Base-by-base conservation (phyloP, 306 rosid genomes). In the Pachyrhizus erosus region DNA sequence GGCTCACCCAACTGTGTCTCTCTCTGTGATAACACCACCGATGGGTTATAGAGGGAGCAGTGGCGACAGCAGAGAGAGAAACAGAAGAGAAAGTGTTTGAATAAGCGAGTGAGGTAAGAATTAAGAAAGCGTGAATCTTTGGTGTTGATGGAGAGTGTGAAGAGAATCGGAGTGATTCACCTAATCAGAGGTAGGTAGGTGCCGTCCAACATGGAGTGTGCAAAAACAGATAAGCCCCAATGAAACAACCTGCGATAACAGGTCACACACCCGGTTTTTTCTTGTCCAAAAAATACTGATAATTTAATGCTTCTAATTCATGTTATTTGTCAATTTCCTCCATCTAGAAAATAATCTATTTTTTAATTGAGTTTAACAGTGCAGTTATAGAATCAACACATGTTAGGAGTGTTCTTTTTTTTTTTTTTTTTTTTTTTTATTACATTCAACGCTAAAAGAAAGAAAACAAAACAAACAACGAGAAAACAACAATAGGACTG, bases 121-220 rank as follows among this genome's bases (percentile, higher is more conserved):
- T 78, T 48, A 42, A 76, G 57, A 42, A 13, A 24, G 3, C 37
- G 34, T 23, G 67, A 15, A 27, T 52, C 13, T 68, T 80, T 29
- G 33, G 58, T 33, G n/a, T n/a, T n/a, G n/a, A 68, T 31, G 21
- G 42, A 40, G 18, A 46, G 46, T 18, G 68, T 9, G 65, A 55
- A 54, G 84, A 52, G n/a, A 54, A 54, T 42, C 20, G 1, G 77
- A 73, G 29, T 73, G 84, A 73, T 65, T 84, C 81, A 84, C 87
- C 87, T 79, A 79, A 43, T 11, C 74, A n/a, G 18, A 7, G 31
- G 74, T 64, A 7, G 31, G 74, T 64, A 64, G 70, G 70, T 64
- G 70, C 70, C 43, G 70, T 64, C 70, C 70, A 31, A 33, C 45
- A 3, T 64, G 23, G 13, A 2, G 10, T 9, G 42, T 29, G 52